A percentile compares a stretch with the other conserved stretches of the same genome.
Conservation (phyloP, 305 asterid species). For the Fraxinus velutina region DNA sequence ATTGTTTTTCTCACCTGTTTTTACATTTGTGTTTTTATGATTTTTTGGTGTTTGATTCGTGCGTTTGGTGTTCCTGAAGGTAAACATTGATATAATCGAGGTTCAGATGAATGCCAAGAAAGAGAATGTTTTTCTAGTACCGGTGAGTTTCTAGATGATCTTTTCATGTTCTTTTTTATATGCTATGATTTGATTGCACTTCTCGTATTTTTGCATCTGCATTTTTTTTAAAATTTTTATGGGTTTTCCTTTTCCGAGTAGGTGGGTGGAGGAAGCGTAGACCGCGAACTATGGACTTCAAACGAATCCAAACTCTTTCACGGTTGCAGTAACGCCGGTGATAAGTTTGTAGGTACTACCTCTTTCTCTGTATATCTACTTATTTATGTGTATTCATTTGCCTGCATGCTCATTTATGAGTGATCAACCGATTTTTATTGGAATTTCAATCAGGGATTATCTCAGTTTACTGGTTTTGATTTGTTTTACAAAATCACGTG, state of each 20-base stretch:
- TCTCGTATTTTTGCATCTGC: neutral
- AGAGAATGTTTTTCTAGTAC: slow-evolving; percentile 40
- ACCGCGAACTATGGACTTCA: slow-evolving; percentile 47
- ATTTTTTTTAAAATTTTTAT: neutral
- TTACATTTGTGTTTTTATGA: neutral
- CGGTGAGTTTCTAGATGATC: slow-evolving; percentile 35
- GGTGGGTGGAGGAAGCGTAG: slow-evolving; percentile 49
- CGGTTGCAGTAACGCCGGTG: slow-evolving; percentile 57
- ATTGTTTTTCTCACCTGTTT: neutral
- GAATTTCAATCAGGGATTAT: neutral
- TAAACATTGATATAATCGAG: slow-evolving; percentile 22
- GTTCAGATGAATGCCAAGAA: slow-evolving; percentile 32
- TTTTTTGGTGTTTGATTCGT: neutral
- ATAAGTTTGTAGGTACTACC: slow-evolving; percentile 40
- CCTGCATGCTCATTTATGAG: neutral
- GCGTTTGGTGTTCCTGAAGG: slow-evolving; percentile 22
- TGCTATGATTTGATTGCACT: neutral
- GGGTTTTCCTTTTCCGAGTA: slow-evolving; percentile 18
- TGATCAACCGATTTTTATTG: neutral
- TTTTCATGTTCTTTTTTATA: neutral
- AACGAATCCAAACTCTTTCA: slow-evolving; percentile 42
- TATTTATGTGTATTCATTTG: neutral
- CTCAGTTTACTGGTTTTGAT: neutral
- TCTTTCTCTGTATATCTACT: neutral
- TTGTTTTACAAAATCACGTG: neutral